Conservation (phyloP, 2,329 filamentous ascomycete species). For the Arthrobotrys conoides region DNA sequence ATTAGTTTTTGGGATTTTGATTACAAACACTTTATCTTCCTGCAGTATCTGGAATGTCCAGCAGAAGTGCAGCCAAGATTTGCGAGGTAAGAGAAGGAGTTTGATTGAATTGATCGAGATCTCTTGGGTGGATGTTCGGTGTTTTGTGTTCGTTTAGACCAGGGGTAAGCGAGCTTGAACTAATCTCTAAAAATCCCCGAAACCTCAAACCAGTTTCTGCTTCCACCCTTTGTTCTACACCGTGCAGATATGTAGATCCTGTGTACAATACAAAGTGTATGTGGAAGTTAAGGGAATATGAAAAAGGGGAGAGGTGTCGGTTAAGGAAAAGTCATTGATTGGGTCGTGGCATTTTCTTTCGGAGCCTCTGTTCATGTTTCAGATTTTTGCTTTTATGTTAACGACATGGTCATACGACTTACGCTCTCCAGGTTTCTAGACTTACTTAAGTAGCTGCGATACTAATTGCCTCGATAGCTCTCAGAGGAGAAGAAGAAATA, state of each 20-base stretch:
- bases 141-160: conserved; percentile 32
- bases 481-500: neutral
- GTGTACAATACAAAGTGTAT: too few relatives aligned
- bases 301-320: neutral
- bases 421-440: conserved; percentile 11
- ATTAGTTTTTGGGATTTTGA: neutral
- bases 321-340: neutral
- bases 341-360: conserved; percentile 22
- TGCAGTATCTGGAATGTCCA: conserved; percentile 36
- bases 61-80: conserved; percentile 1
- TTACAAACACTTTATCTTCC: conserved; percentile 12
- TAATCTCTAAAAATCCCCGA: conserved; percentile 56
- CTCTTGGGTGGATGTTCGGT: neutral
- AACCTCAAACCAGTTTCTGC: conserved; percentile 23
- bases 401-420: conserved; percentile 33
- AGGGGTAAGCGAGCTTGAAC: conserved; percentile 23
- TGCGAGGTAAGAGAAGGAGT: too few relatives aligned
- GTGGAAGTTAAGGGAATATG: neutral
- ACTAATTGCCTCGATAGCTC: conserved; percentile 1
- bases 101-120: conserved; percentile 4
- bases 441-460: conserved; percentile 33
- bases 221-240: neutral
- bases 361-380: conserved; percentile 44
- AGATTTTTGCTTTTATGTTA: conserved; percentile 7
- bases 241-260: neutral